Evolutionary conservation across 257 asterid genomes (phyloP), one percentile per base, ranked within the genome.

Genomic region (Solanum rostratum): DNA sequence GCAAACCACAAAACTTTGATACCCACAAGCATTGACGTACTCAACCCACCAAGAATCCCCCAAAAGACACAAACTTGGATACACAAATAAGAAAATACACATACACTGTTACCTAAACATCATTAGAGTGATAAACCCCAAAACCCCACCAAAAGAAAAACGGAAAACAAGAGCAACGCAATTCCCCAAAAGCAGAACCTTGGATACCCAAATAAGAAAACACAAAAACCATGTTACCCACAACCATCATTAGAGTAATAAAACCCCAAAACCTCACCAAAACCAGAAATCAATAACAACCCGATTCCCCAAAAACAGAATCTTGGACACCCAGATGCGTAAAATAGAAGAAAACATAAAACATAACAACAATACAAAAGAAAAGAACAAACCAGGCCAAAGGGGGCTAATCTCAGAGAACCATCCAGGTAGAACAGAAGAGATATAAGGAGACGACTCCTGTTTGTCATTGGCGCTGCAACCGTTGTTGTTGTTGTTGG

Each of bases 391-490:
- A 91, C 98, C 99, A 83, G 98, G 99, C 99, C 99, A 95, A 93
- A 95, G 90, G 84, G 97, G 99, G 89, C 96, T 95, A 45, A 95
- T 92, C 91, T 95, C 99, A 33, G 98, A 95, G 85, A 95, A 95
- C 99, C 99, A 95, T 43, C 99, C 99, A 20, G 99, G 97, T 49
- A 93, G 89, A 85, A 94, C 91, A 20, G 97, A 89, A 45, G 98
- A 91, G 59, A 95, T 85, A 55, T 85, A 41, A 13, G 68, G 87
- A 7, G 92, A 92, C 5, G 69, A 5, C 37, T 62, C 68, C 10
- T 86, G 86, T 82, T 83, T 86, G 68, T 83, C 78, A 14, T 66
- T 86, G 39, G 84, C 59, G 4, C 83, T 66, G 2, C 83, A 89
- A 22, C 59, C 81, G 10, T 45, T 41, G 71, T 43, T 80, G 80